Evolutionary conservation across 176 grass and related monocot species (phyloP).

Genomic region (Musa troglodytarum): DNA sequence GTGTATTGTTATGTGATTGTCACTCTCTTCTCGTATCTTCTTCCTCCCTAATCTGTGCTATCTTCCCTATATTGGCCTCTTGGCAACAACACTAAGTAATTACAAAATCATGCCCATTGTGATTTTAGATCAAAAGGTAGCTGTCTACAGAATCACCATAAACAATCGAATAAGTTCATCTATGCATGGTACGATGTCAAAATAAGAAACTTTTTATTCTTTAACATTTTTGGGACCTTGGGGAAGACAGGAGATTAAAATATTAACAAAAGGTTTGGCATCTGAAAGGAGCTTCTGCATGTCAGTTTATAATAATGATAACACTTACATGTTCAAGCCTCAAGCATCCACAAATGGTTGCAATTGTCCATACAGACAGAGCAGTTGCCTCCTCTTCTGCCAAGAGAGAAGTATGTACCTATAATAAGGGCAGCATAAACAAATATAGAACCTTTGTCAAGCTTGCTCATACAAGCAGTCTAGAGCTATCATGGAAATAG

Average conservation of each 20-base stretch:
- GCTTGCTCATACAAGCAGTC: not conserved
- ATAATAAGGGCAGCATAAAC: constrained; percentile 2
- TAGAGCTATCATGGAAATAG: not conserved
- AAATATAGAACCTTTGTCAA: not conserved
- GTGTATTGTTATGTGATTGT: too few species aligned
- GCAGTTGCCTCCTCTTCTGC: constrained; percentile 92
- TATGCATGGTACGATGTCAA: too few species aligned
- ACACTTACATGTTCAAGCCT: constrained; percentile 89
- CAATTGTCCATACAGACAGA: constrained; percentile 90
- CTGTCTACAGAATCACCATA: too few species aligned
- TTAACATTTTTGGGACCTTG: too few species aligned
- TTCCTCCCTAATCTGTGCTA: too few species aligned
- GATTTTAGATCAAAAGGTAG: too few species aligned
- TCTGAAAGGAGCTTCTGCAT: not conserved
- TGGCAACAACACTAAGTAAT: too few species aligned
- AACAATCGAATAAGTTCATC: too few species aligned
- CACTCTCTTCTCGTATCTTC: too few species aligned
- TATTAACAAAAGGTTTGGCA: not conserved
- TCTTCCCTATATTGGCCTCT: too few species aligned
- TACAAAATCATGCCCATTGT: too few species aligned
- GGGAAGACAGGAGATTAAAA: not conserved
- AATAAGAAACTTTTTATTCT: too few species aligned
- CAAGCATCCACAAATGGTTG: constrained; percentile 85
- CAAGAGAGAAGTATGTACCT: constrained; percentile 78
- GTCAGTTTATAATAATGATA: not conserved